These are phyloP conservation scores for Candida nemodendra DNA, from an alignment of 805 yeast species.

Conservation along the genomic window DNA sequence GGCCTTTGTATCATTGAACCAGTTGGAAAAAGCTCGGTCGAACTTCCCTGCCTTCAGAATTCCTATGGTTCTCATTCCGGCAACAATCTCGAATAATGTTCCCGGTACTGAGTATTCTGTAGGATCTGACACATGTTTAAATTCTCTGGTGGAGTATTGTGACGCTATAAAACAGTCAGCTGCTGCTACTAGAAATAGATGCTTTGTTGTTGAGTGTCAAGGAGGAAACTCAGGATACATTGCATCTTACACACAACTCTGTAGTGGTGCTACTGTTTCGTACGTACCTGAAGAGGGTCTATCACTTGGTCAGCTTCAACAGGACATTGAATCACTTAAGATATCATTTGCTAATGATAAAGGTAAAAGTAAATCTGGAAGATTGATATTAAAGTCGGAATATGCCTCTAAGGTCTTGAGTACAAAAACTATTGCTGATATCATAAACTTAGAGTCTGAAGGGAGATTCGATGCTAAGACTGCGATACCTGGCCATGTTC, in stretches of 20 bases:
- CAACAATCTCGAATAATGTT: conserved; percentile 76
- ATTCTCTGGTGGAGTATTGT: conserved; percentile 68
- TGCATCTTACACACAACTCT: conserved; percentile 66
- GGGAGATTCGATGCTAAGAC: conserved; percentile 74
- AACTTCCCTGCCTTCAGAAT: conserved; percentile 71
- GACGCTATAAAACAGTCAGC: conserved; percentile 81
- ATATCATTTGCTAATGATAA: conserved; percentile 58
- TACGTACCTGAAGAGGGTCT: conserved; percentile 77
- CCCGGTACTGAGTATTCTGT: conserved; percentile 80
- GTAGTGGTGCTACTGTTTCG: conserved; percentile 71
- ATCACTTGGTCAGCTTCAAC: conserved; percentile 55
- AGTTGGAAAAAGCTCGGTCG: conserved; percentile 57
- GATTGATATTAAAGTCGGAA: conserved; percentile 64
- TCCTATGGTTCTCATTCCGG: conserved; percentile 77
- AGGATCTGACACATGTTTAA: conserved; percentile 75
- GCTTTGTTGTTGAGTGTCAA: conserved; percentile 79
- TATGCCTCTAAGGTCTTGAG: conserved; percentile 67
- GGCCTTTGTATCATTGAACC: conserved; percentile 68
- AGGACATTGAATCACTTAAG: conserved; percentile 61
- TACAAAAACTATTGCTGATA: conserved; percentile 68
- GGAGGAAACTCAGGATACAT: conserved; percentile 84
- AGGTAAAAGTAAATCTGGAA: conserved; percentile 69
- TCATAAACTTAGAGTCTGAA: conserved; percentile 59
- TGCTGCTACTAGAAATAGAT: conserved; percentile 73
- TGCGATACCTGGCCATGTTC: conserved; percentile 85